Evolutionary conservation across 371 early-diverging fungal genomes (phyloP), one percentile per base, ranked within the genome.

Genomic region (Apophysomyces elegans): DNA sequence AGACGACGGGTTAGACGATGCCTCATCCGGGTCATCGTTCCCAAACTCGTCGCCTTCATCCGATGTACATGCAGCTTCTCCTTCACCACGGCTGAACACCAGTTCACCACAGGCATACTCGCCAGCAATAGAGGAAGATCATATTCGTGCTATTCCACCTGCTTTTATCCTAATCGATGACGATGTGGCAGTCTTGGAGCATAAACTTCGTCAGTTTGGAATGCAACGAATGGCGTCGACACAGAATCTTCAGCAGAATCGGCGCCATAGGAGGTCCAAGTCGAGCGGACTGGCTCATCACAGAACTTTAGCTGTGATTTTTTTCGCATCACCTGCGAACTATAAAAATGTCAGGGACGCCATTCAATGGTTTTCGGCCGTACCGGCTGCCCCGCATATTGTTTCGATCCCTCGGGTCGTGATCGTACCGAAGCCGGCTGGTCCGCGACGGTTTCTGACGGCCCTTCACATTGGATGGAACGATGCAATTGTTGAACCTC

Each of bases 391-490:
- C n/a, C 62, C 71, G 2, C 39, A 61, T 2, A 44, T 61, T 13
- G 65, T 68, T 13, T 72, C 75, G 26, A 70, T 80, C 62, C 86
- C 85, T 11, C 84, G 84, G 32, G 75, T 87, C 5, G 68, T 87
- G 26, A 84, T 87, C 7, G 78, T 87, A 12, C 85, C 86, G 1
- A 87, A 87, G 64, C 88, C 88, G 0, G 85, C 83, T 32, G 88
- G 88, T 12, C 88, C 88, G 12, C 70, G 85, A 5, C 73, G 86
- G 12, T 78, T 87, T 41, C 62, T 87, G 61, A 83, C 84, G 0
- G 85, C 86, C 0, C 70, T 87, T n/a, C 86, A 85, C 66, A 84
- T 85, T 0, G 85, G 81, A 7, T 78, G 83, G 63, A 75, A 80
- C 59, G 73, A 76, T 26, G 72, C 83, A 0, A 72, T 79, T 1